A percentile compares a stretch with the other conserved stretches of the same genome.
phyloP scores from a whole-genome alignment of 2,329 filamentous ascomycete species.

The Lasiodiplodia theobromae region DNA sequence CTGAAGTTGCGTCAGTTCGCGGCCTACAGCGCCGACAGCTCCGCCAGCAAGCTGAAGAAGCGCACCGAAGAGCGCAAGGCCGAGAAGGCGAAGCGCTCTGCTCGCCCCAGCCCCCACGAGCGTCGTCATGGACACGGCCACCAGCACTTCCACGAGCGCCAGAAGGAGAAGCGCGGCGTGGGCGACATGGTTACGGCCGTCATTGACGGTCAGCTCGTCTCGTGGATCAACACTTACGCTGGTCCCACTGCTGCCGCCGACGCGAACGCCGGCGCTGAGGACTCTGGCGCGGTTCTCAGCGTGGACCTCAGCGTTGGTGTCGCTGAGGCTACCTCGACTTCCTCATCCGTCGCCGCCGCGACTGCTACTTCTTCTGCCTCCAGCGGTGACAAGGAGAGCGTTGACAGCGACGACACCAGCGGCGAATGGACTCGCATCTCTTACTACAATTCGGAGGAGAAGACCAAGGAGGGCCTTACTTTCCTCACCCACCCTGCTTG shows the following conservation, averaged over 20 bases:
- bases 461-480: slow-evolving; percentile 18
- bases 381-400: slow-evolving; percentile 32
- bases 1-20: slow-evolving; percentile 71
- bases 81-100: slow-evolving; percentile 34
- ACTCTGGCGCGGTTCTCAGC: slow-evolving; percentile 28
- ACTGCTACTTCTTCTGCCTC: slow-evolving; percentile 32
- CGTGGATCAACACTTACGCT: slow-evolving; percentile 66
- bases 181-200: slow-evolving; percentile 62
- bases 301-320: slow-evolving; percentile 30
- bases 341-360: slow-evolving; percentile 23
- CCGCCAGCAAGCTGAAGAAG: slow-evolving; percentile 28
- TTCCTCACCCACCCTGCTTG: slow-evolving; percentile 16
- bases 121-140: slow-evolving; percentile 55
- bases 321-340: not conserved
- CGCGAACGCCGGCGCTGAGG: slow-evolving; percentile 27
- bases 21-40: slow-evolving; percentile 65
- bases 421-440: slow-evolving; percentile 42
- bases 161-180: slow-evolving; percentile 56
- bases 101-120: slow-evolving; percentile 33
- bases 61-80: slow-evolving; percentile 42
- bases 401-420: slow-evolving; percentile 4
- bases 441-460: slow-evolving; percentile 43
- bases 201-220: slow-evolving; percentile 64
- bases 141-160: slow-evolving; percentile 57
- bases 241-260: slow-evolving; percentile 39